phyloP scores from a whole-genome alignment of 2,329 filamentous ascomycete genomes.

The Fusarium camptoceras region DNA sequence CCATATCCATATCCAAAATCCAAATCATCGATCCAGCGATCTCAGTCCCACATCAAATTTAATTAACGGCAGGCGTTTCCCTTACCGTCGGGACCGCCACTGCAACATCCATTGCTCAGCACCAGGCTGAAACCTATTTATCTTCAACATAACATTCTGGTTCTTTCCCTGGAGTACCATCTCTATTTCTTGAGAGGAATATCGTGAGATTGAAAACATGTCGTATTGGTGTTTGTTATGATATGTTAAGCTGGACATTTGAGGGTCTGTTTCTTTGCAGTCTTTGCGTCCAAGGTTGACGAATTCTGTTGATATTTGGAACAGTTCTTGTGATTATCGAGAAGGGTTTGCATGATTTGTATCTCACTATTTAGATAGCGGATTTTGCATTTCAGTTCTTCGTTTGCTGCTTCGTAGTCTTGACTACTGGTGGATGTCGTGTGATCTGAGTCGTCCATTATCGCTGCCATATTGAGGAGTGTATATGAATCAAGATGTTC shows the following conservation, averaged over 20 bases:
- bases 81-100: neutral
- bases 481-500: neutral
- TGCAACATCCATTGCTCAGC: neutral
- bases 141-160: neutral
- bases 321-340: constrained; percentile 8
- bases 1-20: neutral
- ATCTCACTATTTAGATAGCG: neutral
- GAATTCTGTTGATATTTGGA: neutral
- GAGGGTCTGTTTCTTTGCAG: neutral
- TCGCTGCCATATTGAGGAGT: neutral
- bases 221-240: rapidly evolving
- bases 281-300: neutral
- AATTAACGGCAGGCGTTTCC: neutral
- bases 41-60: neutral
- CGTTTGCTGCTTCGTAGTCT: neutral
- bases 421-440: neutral
- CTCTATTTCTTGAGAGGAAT: no score
- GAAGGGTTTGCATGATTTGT: neutral
- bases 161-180: no score
- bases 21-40: neutral
- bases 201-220: no score
- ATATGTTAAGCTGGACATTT: neutral
- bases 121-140: neutral
- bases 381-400: neutral
- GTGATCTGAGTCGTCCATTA: neutral